phyloP scores from a whole-genome alignment of 1,284 basidiomycete genomes.

The Athelia sp. region DNA sequence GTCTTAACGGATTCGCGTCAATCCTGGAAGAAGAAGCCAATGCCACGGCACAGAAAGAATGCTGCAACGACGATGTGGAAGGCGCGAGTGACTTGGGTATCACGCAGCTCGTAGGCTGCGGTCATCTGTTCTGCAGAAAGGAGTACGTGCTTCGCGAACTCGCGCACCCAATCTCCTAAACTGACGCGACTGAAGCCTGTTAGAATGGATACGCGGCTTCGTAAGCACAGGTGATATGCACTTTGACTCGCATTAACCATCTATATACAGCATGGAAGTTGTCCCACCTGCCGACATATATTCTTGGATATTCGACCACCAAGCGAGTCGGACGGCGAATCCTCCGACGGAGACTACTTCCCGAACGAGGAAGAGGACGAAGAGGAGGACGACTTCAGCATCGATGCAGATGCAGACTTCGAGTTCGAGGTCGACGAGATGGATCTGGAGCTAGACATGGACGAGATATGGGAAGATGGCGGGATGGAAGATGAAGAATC shows the following conservation, averaged over 20 bases:
- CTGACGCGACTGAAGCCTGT: constrained; percentile 33
- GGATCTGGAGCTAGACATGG: constrained; percentile 27
- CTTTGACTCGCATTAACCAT: constrained; percentile 1
- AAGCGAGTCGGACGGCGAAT: constrained; percentile 55
- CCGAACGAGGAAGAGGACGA: constrained; percentile 51
- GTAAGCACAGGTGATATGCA: constrained; percentile 24
- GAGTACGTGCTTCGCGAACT: constrained; percentile 37
- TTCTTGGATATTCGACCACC: constrained; percentile 50
- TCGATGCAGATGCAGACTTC: constrained; percentile 38
- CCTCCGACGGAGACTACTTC: constrained; percentile 62
- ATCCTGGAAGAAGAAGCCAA: constrained; percentile 34
- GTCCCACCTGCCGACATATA: constrained; percentile 56
- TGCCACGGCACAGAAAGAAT: constrained; percentile 4
- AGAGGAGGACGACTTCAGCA: constrained; percentile 18
- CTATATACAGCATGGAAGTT: constrained; percentile 55
- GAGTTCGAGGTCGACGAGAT: constrained; percentile 25
- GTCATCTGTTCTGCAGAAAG: constrained; percentile 61
- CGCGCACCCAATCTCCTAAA: constrained; percentile 1
- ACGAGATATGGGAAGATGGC: constrained; percentile 25
- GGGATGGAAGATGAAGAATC: constrained; percentile 9
- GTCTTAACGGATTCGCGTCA: constrained; percentile 45
- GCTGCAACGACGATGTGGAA: constrained; percentile 11
- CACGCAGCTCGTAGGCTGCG: constrained; percentile 53
- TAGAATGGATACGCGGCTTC: constrained; percentile 57
- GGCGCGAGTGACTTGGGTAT: constrained; percentile 31